phyloP scores from a whole-genome alignment of 352 stramenopile species.

The Thalassiosira exigua region DNA sequence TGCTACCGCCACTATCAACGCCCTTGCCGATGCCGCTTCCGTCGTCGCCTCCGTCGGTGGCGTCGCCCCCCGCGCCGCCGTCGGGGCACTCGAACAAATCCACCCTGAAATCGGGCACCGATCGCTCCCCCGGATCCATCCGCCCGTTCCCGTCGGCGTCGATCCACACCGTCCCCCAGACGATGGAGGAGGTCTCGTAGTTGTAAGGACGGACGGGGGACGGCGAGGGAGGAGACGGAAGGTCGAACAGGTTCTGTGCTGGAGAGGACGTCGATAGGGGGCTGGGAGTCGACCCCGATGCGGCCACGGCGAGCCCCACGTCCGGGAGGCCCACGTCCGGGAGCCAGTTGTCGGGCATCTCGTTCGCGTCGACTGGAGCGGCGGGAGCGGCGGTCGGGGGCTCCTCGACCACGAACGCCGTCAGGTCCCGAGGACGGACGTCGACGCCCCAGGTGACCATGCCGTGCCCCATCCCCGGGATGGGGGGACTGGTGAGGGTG shows the following conservation, averaged over 20 bases:
- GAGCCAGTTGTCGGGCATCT: not conserved
- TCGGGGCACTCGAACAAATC: conserved; percentile 34
- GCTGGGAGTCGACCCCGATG: not conserved
- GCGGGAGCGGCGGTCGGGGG: not conserved
- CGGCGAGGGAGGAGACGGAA: not conserved
- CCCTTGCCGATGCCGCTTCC: too few relatives aligned
- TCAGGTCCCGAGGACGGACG: conserved; percentile 4
- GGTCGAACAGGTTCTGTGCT: not conserved
- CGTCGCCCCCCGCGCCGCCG: not conserved
- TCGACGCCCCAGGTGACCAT: conserved; percentile 44
- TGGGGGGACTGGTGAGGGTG: conserved; percentile 15
- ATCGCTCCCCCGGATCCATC: conserved; percentile 26
- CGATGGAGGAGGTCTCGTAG: conserved; percentile 6
- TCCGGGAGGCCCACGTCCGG: not conserved
- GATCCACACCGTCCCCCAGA: conserved; percentile 46
- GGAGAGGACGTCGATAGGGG: not conserved
- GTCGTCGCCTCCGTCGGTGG: too few relatives aligned
- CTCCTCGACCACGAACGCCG: not conserved
- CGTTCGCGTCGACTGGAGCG: not conserved
- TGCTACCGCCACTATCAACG: too few relatives aligned
- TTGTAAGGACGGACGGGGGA: not conserved
- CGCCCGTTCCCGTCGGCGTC: conserved; percentile 37
- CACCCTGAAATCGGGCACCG: conserved; percentile 25
- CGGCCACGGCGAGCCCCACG: not conserved
- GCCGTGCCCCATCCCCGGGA: conserved; percentile 25